These are phyloP conservation scores for Monilinia polystroma DNA, from an alignment of 2,329 filamentous ascomycete species.

Conservation along the genomic window DNA sequence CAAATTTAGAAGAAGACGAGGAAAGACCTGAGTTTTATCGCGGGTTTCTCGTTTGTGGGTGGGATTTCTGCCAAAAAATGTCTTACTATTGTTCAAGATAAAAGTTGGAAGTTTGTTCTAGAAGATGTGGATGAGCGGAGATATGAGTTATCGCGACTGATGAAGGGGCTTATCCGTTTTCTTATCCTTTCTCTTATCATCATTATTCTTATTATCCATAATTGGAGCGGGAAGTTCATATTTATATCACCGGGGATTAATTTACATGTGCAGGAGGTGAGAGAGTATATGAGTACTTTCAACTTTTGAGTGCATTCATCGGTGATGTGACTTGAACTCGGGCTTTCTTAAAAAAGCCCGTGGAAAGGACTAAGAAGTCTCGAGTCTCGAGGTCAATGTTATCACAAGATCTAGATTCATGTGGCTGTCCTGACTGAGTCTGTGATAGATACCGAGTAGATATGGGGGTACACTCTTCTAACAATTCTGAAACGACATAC, in stretches of 20 bases:
- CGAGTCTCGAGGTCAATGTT: slow-evolving; percentile 4
- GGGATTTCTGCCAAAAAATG: not conserved
- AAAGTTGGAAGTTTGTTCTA: slow-evolving; percentile 2
- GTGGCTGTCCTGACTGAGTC: not conserved
- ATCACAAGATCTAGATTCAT: slow-evolving; percentile 18
- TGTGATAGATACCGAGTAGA: slow-evolving; percentile 1
- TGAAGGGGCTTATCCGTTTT: slow-evolving; percentile 1
- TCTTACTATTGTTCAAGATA: not conserved
- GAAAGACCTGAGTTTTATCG: slow-evolving; percentile 14
- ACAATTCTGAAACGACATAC: slow-evolving; percentile 4
- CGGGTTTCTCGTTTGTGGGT: slow-evolving; percentile 3
- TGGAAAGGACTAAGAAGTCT: not conserved
- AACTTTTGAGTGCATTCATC: not conserved
- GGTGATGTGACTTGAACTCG: slow-evolving; percentile 11
- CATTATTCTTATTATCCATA: not conserved
- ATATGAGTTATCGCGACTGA: not conserved
- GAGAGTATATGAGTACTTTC: too few species aligned
- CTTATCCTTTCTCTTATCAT: not conserved
- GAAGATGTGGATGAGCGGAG: slow-evolving; percentile 7
- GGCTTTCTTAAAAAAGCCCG: not conserved
- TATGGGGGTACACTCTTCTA: not conserved
- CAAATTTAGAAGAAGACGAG: not conserved
- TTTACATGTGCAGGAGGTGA: not conserved
- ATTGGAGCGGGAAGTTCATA: not conserved
- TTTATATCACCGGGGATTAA: not conserved